Evolutionary conservation across 2,329 filamentous ascomycete genomes (phyloP), one percentile per base, ranked within the genome.

Genomic region (Colletotrichum agaves): DNA sequence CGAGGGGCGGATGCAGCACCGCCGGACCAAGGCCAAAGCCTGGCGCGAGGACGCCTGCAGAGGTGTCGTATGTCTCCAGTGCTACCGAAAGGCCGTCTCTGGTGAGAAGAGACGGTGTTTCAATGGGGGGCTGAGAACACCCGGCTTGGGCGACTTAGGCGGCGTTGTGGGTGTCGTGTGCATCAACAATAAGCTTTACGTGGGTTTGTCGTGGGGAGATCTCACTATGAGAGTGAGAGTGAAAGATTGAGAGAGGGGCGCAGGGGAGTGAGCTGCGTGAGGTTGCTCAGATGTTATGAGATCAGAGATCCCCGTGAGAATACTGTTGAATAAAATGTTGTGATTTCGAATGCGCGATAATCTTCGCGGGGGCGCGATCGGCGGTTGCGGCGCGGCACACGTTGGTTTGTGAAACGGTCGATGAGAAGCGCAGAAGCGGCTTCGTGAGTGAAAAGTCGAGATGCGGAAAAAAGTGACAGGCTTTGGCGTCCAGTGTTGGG

Each of bases 1-100:
- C 61, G 53, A 67, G 64, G 31, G 64, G 46, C 60, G 61, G 44
- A 52, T 69, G 55, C 61, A 74, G 75, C 74, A 75, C 76, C 67
- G 71, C 61, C 67, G 75, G 74, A 75, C 78, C 76, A 65, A 75
- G 71, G 71, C 73, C 74, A 71, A 75, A 76, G 69, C 75, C 77
- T 74, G 75, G 74, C 73, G 76, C 75, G 71, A 77, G 70, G 69
- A 73, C 69, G 72, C 74, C 75, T 71, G 74, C 70, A 71, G 73
- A 72, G 68, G 73, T 67, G 69, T 74, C 74, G 76, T 75, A 77
- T 70, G 74, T 75, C 76, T 77, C 78, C 76, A 79, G 77, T 70
- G 73, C 75, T 75, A 74, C 75, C 72, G 69, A 68, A 67, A 71
- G 57, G 33, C 56, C 67, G 71, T 73, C 74, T 68, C 73, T 61